phyloP scores from a whole-genome alignment of 129 eudicot genomes.

The Rutidosis leptorrhynchoides region DNA sequence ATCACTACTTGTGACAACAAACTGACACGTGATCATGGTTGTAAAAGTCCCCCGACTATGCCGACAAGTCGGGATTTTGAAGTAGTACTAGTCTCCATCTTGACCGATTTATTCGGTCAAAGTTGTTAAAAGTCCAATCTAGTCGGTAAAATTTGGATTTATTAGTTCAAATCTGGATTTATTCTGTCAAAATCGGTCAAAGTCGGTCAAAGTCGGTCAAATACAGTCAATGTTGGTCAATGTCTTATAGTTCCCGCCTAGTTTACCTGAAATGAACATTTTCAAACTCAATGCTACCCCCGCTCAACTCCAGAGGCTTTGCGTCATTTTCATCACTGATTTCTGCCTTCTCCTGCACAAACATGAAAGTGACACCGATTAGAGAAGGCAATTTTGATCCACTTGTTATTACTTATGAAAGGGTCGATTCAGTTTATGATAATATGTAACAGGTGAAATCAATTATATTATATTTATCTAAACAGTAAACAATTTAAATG shows the following conservation, averaged over 20 bases:
- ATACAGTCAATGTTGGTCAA: slow-evolving; percentile 12
- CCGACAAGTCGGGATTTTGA: too few relatives aligned
- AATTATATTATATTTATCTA: background rate
- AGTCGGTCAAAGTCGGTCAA: too few relatives aligned
- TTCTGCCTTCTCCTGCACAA: slow-evolving; percentile 69
- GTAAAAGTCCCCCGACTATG: too few relatives aligned
- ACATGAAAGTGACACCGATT: background rate
- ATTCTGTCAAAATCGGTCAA: too few relatives aligned
- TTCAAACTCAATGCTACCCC: slow-evolving; percentile 79
- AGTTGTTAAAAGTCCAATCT: too few relatives aligned
- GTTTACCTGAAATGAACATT: slow-evolving; percentile 94
- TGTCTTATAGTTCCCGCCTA: too few relatives aligned
- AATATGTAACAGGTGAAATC: slow-evolving; percentile 4
- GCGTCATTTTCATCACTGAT: slow-evolving; percentile 64
- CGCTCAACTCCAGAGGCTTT: slow-evolving; percentile 62
- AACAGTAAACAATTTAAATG: background rate
- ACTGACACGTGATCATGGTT: slow-evolving; percentile 8
- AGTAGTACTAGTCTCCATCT: too few relatives aligned
- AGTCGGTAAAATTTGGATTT: too few relatives aligned
- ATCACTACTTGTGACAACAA: slow-evolving; percentile 5
- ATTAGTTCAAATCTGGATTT: too few relatives aligned
- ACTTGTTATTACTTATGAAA: background rate
- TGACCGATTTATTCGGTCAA: too few relatives aligned
- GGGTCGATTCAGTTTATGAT: background rate
- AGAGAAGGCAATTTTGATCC: background rate